A percentile compares a stretch with the other conserved stretches of the same genome.
Conservation (phyloP, 2,329 filamentous ascomycete species). For the Claviceps africana region DNA sequence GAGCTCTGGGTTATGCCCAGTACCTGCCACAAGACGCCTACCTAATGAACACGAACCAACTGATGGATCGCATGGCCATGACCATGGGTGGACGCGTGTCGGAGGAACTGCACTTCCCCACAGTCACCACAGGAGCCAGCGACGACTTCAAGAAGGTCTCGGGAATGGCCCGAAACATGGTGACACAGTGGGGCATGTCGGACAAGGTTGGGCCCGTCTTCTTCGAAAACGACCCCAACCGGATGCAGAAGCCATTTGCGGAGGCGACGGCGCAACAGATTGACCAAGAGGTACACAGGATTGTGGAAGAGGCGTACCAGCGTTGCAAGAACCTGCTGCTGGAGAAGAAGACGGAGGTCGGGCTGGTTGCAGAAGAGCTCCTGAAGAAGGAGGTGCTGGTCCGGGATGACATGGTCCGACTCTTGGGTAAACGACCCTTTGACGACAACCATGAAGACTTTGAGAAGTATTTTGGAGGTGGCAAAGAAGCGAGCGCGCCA, state of each 20-base stretch:
- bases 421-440: slow-evolving; percentile 74
- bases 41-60: slow-evolving; percentile 85
- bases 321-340: slow-evolving; percentile 73
- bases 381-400: slow-evolving; percentile 82
- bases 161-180: slow-evolving; percentile 90
- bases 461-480: slow-evolving; percentile 75
- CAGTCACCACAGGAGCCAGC: slow-evolving; percentile 84
- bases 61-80: slow-evolving; percentile 99
- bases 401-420: slow-evolving; percentile 79
- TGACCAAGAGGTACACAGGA: slow-evolving; percentile 78
- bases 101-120: slow-evolving; percentile 93
- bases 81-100: slow-evolving; percentile 89
- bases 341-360: slow-evolving; percentile 78
- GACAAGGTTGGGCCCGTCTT: slow-evolving; percentile 84
- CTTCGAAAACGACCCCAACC: slow-evolving; percentile 72
- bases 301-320: slow-evolving; percentile 84
- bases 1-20: slow-evolving; percentile 88
- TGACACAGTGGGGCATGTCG: slow-evolving; percentile 99
- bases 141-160: slow-evolving; percentile 99
- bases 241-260: slow-evolving; percentile 87
- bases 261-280: slow-evolving; percentile 88
- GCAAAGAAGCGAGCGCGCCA: slow-evolving; percentile 41
- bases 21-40: slow-evolving; percentile 93
- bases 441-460: slow-evolving; percentile 81
- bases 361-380: slow-evolving; percentile 83